These are phyloP conservation scores for Coccomyxa sp. DNA, from an alignment of 139 green algal species.

Conservation along the genomic window DNA sequence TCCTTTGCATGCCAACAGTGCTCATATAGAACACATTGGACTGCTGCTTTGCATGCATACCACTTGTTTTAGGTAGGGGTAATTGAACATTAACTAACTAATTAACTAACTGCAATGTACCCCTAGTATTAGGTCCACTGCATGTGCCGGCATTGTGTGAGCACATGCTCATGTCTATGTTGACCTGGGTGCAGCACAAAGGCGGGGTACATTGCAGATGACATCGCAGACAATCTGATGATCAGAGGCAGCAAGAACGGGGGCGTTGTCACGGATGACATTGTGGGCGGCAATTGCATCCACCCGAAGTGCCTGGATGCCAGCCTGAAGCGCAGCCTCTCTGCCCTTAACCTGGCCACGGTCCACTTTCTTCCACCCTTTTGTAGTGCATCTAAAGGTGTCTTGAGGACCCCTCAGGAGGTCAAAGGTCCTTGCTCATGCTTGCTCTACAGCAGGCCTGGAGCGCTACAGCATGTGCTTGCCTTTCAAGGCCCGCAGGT, in stretches of 20 bases:
- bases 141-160: too few species aligned
- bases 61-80: too few species aligned
- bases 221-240: conserved; percentile 5
- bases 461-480: too few species aligned
- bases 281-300: conserved; percentile 47
- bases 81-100: too few species aligned
- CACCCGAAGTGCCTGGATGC: conserved; percentile 45
- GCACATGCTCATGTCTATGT: too few species aligned
- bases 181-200: conserved; percentile 41
- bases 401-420: background rate
- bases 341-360: conserved; percentile 40
- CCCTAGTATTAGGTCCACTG: too few species aligned
- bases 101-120: too few species aligned
- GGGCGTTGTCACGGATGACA: conserved; percentile 13
- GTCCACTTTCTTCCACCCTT: conserved; percentile 8
- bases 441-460: too few species aligned
- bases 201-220: conserved; percentile 43
- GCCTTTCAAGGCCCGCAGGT: background rate
- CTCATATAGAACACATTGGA: too few species aligned
- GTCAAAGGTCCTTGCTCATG: background rate
- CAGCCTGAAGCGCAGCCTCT: conserved; percentile 41
- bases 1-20: too few species aligned
- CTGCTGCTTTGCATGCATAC: too few species aligned
- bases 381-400: background rate
- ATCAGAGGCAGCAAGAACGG: conserved; percentile 2